phyloP scores from a whole-genome alignment of 2,329 filamentous ascomycete genomes.

The Penicillium sp. region DNA sequence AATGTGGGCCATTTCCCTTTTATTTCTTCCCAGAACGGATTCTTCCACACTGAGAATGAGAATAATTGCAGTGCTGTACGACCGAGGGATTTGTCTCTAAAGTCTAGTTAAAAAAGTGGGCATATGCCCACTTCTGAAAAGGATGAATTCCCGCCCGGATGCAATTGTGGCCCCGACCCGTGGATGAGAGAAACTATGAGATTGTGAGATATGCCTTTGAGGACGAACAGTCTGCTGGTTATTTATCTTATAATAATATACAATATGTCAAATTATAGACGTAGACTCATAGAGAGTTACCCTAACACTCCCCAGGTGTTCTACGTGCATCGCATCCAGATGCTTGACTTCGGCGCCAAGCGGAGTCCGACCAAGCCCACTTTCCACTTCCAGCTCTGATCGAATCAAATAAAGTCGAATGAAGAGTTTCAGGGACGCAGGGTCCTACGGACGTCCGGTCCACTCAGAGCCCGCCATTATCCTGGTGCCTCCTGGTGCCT shows the following conservation, averaged over 20 bases:
- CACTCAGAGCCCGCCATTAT: constrained; percentile 11
- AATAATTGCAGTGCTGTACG: not conserved
- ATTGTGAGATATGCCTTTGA: too few species aligned
- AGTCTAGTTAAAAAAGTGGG: constrained; percentile 6
- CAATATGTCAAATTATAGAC: too few species aligned
- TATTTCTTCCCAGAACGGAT: not conserved
- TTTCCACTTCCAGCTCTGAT: not conserved
- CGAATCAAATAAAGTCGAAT: too few species aligned
- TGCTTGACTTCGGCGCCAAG: constrained; percentile 11
- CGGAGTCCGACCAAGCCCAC: constrained; percentile 6
- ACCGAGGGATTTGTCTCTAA: constrained; percentile 1
- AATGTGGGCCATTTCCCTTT: constrained; percentile 1
- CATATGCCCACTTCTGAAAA: not conserved
- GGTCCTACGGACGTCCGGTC: constrained; percentile 21
- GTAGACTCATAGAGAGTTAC: too few species aligned
- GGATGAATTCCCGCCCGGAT: constrained; percentile 9
- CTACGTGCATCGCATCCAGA: not conserved
- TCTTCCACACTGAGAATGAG: not conserved
- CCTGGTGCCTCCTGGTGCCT: constrained; percentile 13
- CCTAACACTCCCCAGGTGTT: not conserved
- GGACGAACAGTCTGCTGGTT: too few species aligned
- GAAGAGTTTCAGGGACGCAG: not conserved
- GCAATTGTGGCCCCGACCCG: constrained; percentile 17
- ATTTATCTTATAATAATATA: too few species aligned
- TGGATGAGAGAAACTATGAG: too few species aligned